Percentiles rank a stretch among this genome's conserved stretches.
Conservation (phyloP, 208 protist genomes). For the Wallacemonas sp. region DNA sequence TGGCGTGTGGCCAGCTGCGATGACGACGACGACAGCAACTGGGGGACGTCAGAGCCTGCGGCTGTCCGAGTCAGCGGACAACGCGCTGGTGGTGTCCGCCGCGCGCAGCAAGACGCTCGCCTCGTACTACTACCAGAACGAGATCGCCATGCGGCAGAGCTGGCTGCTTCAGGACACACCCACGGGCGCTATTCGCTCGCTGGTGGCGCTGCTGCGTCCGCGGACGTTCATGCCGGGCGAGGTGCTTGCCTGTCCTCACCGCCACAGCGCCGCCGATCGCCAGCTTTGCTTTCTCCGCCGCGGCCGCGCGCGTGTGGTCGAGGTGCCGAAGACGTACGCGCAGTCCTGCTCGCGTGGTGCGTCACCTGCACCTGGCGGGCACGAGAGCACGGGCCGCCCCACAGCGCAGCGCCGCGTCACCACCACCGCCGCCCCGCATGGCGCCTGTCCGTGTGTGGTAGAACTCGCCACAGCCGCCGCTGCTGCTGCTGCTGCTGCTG, state of each 20-base stretch:
- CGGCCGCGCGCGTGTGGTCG: conserved; percentile 59
- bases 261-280: conserved; percentile 26
- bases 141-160: conserved; percentile 84
- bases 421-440: background rate
- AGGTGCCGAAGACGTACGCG: conserved; percentile 27
- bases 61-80: conserved; percentile 10
- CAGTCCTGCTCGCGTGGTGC: too few relatives aligned
- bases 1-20: too few relatives aligned
- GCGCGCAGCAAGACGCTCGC: conserved; percentile 56
- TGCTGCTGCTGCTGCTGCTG: conserved; percentile 10
- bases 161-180: conserved; percentile 89
- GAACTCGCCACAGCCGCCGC: conserved; percentile 5
- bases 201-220: conserved; percentile 70
- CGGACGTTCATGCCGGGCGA: conserved; percentile 76
- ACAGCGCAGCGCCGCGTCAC: background rate
- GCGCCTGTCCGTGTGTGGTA: conserved; percentile 3
- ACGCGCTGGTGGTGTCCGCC: conserved; percentile 37
- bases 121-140: conserved; percentile 70
- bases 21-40: too few relatives aligned
- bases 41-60: conserved; percentile 13
- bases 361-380: too few relatives aligned
- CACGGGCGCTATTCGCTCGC: conserved; percentile 58
- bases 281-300: conserved; percentile 84
- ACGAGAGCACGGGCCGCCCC: too few relatives aligned
- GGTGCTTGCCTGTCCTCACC: conserved; percentile 73